phyloP scores from a whole-genome alignment of 306 rosid species.

The Crotalaria pallida region DNA sequence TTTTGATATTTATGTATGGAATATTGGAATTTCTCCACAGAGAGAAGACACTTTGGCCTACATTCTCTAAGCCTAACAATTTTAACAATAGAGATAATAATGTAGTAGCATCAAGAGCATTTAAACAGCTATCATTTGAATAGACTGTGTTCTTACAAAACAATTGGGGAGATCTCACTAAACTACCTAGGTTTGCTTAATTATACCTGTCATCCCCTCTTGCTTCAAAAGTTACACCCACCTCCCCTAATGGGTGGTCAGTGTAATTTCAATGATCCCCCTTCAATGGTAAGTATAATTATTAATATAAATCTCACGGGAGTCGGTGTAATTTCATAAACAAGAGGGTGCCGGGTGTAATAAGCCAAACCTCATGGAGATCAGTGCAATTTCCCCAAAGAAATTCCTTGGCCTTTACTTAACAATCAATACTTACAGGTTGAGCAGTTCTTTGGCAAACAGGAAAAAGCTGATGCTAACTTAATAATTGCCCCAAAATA shows the following conservation, averaged over 20 bases:
- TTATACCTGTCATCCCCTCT: neutral
- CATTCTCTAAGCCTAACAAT: no score
- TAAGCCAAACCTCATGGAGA: neutral
- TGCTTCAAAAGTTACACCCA: neutral
- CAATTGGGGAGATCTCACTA: neutral
- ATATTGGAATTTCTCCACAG: no score
- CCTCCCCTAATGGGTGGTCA: no score
- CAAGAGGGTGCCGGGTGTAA: no score
- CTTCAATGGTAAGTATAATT: neutral
- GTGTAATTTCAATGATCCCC: no score
- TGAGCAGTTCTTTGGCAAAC: neutral
- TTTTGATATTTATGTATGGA: no score
- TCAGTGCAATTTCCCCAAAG: neutral
- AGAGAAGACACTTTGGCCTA: no score
- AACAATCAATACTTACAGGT: neutral
- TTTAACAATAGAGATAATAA: neutral
- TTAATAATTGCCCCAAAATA: neutral
- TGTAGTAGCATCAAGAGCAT: slow-evolving; percentile 3
- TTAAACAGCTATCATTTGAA: neutral
- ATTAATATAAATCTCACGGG: neutral
- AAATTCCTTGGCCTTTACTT: neutral
- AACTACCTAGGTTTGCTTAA: neutral
- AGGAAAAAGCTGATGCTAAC: neutral
- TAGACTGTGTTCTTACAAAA: neutral
- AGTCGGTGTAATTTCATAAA: no score